phyloP scores from a whole-genome alignment of 805 yeast species.

The Metschnikowia kofuensis region DNA sequence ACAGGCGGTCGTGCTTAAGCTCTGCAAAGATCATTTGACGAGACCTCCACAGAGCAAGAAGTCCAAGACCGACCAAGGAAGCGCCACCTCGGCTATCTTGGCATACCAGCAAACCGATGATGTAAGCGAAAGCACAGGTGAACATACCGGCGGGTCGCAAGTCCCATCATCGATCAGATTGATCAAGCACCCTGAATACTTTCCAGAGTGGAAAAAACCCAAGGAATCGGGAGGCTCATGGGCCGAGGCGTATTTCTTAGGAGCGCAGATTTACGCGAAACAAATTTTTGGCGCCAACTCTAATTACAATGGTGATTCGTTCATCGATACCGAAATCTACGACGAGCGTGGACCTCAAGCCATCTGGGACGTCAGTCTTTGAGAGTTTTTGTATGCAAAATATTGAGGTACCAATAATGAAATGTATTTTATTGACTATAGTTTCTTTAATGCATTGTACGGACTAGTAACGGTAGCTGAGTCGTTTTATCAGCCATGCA shows the following conservation, averaged over 20 bases:
- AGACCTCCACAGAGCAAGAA: conserved; percentile 25
- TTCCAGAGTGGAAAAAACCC: conserved; percentile 84
- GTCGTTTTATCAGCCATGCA: neutral
- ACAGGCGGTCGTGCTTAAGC: conserved; percentile 59
- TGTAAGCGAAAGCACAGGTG: conserved; percentile 15
- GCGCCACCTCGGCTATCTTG: conserved; percentile 37
- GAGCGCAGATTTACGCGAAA: conserved; percentile 84
- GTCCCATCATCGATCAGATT: conserved; percentile 74
- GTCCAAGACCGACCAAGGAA: conserved; percentile 24
- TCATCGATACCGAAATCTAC: conserved; percentile 66
- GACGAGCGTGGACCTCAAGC: conserved; percentile 78
- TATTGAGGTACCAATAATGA: neutral
- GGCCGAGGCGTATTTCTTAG: conserved; percentile 75
- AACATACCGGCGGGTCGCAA: conserved; percentile 43
- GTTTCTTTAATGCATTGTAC: too few relatives aligned
- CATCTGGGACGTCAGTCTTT: conserved; percentile 60
- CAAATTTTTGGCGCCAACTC: conserved; percentile 68
- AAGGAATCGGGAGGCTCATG: conserved; percentile 53
- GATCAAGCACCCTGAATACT: conserved; percentile 82
- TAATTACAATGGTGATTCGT: conserved; percentile 57
- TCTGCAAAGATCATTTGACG: conserved; percentile 56
- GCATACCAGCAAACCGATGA: conserved; percentile 45
- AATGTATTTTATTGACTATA: too few relatives aligned
- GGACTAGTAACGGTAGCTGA: too few relatives aligned
- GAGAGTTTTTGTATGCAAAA: neutral